These are phyloP conservation scores for Trichocomaceae sp. DNA, from an alignment of 2,329 filamentous ascomycete species.

Conservation along the genomic window DNA sequence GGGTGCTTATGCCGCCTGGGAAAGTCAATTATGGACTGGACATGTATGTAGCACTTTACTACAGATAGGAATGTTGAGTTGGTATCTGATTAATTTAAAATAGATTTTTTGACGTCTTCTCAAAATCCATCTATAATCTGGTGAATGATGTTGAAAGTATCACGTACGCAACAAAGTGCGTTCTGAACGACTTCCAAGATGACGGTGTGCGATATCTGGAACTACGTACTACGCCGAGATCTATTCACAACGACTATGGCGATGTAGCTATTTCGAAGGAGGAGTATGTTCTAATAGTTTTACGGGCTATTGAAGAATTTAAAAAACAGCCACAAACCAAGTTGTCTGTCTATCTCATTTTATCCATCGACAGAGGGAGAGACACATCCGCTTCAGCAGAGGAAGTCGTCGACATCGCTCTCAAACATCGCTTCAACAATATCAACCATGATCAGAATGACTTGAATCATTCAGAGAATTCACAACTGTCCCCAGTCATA, in stretches of 20 bases:
- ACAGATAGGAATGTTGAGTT: background rate
- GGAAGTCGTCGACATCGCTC: slow-evolving; percentile 59
- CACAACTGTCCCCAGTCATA: slow-evolving; percentile 32
- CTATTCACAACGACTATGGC: slow-evolving; percentile 37
- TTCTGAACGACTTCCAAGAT: slow-evolving; percentile 58
- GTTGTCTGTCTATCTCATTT: slow-evolving; percentile 61
- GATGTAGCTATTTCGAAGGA: slow-evolving; percentile 51
- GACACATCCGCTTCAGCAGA: slow-evolving; percentile 53
- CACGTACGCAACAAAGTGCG: slow-evolving; percentile 56
- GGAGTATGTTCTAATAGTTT: slow-evolving; percentile 60
- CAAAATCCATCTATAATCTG: slow-evolving; percentile 71
- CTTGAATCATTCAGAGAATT: no score
- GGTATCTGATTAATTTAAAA: background rate
- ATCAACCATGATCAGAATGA: background rate
- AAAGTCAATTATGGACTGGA: slow-evolving; percentile 65
- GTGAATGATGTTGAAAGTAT: slow-evolving; percentile 58
- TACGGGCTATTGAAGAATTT: slow-evolving; percentile 55
- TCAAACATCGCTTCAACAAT: slow-evolving; percentile 46
- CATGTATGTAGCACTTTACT: slow-evolving; percentile 44
- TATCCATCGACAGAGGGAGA: slow-evolving; percentile 63
- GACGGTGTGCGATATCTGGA: slow-evolving; percentile 75
- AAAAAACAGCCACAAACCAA: slow-evolving; percentile 25
- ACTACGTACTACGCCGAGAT: slow-evolving; percentile 70
- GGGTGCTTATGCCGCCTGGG: slow-evolving; percentile 60
- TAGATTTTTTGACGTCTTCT: slow-evolving; percentile 73